Evolutionary conservation across 345 rosid genomes (phyloP).

Genomic region (Citrus glauca): DNA sequence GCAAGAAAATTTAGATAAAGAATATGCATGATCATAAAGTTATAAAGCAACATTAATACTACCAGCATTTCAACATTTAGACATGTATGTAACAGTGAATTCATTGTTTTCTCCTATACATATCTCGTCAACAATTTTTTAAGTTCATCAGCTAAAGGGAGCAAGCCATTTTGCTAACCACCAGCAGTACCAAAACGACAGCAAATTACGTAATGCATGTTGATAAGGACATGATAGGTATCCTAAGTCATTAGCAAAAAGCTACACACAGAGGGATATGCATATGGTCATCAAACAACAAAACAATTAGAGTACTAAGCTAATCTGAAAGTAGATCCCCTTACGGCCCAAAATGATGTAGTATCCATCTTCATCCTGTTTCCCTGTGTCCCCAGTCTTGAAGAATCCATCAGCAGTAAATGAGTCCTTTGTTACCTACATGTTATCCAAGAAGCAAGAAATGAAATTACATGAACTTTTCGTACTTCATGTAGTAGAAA

Average conservation of each 20-base stretch:
- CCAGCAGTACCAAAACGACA: background rate
- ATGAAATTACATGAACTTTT: background rate
- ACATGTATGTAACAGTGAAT: background rate
- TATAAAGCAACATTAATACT: background rate
- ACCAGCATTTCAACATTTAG: background rate
- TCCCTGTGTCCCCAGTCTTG: conserved; percentile 94
- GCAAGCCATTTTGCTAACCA: background rate
- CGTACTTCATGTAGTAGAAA: background rate
- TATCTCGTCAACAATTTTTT: background rate
- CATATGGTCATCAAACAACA: background rate
- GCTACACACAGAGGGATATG: background rate
- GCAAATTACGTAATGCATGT: background rate
- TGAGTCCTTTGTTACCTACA: conserved; percentile 68
- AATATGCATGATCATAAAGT: background rate
- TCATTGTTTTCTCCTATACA: background rate
- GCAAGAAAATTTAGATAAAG: background rate
- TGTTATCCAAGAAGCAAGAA: conserved; percentile 1
- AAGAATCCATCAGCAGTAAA: conserved; percentile 89
- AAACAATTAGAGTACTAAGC: background rate
- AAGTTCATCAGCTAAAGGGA: background rate
- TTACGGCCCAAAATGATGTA: conserved; percentile 91
- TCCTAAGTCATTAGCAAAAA: background rate
- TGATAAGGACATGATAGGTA: background rate
- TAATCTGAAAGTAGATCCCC: conserved; percentile 20
- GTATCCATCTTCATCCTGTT: conserved; percentile 83